Conservation (phyloP, 1,139 yeast species). For the Magnusiomyces clavatus region DNA sequence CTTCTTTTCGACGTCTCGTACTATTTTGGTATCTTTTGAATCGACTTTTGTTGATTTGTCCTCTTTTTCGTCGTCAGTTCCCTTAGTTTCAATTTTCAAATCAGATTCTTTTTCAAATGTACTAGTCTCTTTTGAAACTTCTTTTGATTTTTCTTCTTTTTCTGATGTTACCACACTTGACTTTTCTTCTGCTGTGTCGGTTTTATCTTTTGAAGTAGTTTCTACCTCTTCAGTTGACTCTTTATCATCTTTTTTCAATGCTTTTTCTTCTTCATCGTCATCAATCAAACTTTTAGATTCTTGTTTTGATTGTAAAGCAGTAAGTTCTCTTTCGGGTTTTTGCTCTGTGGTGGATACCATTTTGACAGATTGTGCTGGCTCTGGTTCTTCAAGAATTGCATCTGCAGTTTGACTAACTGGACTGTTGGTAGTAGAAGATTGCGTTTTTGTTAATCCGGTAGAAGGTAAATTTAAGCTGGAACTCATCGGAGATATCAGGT, state of each 20-base stretch:
- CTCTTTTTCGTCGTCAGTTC: background rate
- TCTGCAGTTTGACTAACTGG: background rate
- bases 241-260: background rate
- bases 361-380: background rate
- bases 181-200: background rate
- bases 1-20: slow-evolving; percentile 5
- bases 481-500: slow-evolving; percentile 13
- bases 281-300: background rate
- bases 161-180: background rate
- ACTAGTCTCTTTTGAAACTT: background rate
- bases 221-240: slow-evolving; percentile 1
- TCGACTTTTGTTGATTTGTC: background rate
- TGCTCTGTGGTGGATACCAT: no score
- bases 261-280: background rate
- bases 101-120: no score
- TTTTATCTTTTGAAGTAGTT: background rate
- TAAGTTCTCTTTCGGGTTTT: background rate
- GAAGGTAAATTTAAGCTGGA: slow-evolving; percentile 6
- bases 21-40: background rate
- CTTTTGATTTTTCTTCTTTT: background rate
- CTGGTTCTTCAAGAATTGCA: slow-evolving; percentile 1
- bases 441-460: slow-evolving; percentile 7
- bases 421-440: background rate
- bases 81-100: slow-evolving; percentile 1
- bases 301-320: no score